Evolutionary conservation across 768 basidiomycete species (phyloP), one percentile per base, ranked within the genome.

Genomic region (Tremella yokohamensis): DNA sequence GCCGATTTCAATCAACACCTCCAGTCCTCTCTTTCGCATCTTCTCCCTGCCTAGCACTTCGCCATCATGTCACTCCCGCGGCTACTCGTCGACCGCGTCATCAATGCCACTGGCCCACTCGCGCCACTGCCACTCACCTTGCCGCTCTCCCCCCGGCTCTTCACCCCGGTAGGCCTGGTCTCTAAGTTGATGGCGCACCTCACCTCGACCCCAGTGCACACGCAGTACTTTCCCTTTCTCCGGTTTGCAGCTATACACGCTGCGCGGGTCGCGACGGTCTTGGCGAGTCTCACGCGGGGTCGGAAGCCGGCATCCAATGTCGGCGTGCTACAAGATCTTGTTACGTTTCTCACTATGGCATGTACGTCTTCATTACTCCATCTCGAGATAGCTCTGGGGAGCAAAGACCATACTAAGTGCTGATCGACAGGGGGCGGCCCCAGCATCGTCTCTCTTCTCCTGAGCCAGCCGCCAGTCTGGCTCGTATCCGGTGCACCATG

Each of bases 381-480:
- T 8, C n/a, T n/a, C n/a, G n/a, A 49, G 6, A 6, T 11, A 34
- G 29, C 29, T 34, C 20, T 4, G 25, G 8, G 3, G 15, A 13
- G 47, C 11, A 48, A 22, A 13, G 20, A 48, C 13, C 13, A 13
- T 11, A n/a, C n/a, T n/a, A 16, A n/a, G 15, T 34, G 56, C 58
- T 63, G 56, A 63, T 38, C 12, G 11, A n/a, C 38, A 73, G 71
- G 71, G 68, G 71, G 71, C 40, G 71, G 71, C 18, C 56, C 64
- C 13, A 70, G 68, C n/a, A 29, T 65, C 8, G 57, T 63, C 1
- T 60, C 68, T 1, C 40, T 73, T 6, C 54, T 73, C 0, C 59
- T 70, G 11, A 42, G 49, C 12, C 66, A 66, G 52, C 69, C 69
- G 7, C 71, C 71, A 0, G 49, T 64, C 34, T 73, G 71, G 71